phyloP scores from a whole-genome alignment of 1,139 yeast species.

The Hansenula sp. region DNA sequence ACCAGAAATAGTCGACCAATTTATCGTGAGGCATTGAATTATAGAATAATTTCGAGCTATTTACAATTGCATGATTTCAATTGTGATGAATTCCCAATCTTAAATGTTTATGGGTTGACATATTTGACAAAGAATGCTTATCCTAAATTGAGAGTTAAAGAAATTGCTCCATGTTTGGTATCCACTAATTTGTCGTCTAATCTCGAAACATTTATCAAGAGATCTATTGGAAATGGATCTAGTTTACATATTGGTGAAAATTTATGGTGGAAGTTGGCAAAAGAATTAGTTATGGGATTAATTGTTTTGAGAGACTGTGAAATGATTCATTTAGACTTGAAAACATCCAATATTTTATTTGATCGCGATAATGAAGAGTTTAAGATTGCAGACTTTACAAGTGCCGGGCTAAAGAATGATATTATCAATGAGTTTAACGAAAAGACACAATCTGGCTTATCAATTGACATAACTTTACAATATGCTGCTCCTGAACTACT shows the following conservation, averaged over 20 bases:
- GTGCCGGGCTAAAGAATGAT: conserved; percentile 21
- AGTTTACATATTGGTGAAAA: conserved; percentile 21
- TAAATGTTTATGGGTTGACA: conserved; percentile 26
- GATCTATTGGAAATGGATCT: neutral
- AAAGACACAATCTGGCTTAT: conserved; percentile 10
- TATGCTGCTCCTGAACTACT: conserved; percentile 34
- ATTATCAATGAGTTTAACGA: conserved; percentile 8
- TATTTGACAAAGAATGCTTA: conserved; percentile 12
- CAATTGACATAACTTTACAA: conserved; percentile 31
- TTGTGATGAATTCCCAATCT: conserved; percentile 22
- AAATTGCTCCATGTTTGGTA: conserved; percentile 27
- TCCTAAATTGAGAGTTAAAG: conserved; percentile 13
- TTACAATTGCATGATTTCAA: conserved; percentile 10
- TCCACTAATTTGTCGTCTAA: conserved; percentile 23
- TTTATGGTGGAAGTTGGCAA: conserved; percentile 28
- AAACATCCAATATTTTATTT: conserved; percentile 30
- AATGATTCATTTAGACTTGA: conserved; percentile 32
- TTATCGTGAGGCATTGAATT: conserved; percentile 25
- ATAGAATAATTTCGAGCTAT: conserved; percentile 18
- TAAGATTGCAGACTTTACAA: conserved; percentile 34
- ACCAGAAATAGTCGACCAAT: conserved; percentile 23
- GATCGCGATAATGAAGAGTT: conserved; percentile 16
- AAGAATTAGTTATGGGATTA: conserved; percentile 22
- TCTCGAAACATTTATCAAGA: conserved; percentile 19
- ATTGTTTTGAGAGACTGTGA: conserved; percentile 20